phyloP scores from a whole-genome alignment of 177 flowering plant genomes.

The Vitis hybrid region DNA sequence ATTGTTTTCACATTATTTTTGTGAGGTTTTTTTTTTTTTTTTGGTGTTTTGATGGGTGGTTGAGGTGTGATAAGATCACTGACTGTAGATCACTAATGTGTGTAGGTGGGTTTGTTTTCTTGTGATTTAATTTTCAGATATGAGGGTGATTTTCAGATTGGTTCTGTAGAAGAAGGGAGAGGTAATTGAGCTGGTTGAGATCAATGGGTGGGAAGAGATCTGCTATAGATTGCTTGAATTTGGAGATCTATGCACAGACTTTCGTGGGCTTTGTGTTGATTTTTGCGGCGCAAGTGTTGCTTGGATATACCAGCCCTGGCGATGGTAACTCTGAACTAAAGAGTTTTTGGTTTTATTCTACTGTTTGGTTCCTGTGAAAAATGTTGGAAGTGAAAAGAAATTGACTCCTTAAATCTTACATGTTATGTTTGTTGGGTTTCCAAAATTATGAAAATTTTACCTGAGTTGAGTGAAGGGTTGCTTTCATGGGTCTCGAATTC shows the following conservation, averaged over 20 bases:
- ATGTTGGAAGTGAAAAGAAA: background rate
- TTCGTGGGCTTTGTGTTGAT: slow-evolving; percentile 38
- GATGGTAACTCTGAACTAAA: slow-evolving; percentile 49
- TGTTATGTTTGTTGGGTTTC: background rate
- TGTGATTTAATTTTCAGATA: slow-evolving; percentile 13
- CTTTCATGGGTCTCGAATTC: background rate
- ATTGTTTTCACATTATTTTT: background rate
- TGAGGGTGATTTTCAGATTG: slow-evolving; percentile 6
- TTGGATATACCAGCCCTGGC: slow-evolving; percentile 48
- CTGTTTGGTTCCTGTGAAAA: slow-evolving; percentile 15
- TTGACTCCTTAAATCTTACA: background rate
- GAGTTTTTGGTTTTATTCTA: background rate
- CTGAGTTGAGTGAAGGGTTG: too few relatives aligned
- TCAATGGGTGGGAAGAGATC: slow-evolving; percentile 47
- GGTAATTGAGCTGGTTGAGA: slow-evolving; percentile 9
- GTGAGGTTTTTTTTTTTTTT: background rate
- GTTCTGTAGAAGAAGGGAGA: slow-evolving; percentile 14
- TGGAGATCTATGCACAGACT: slow-evolving; percentile 33
- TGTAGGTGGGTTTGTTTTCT: background rate
- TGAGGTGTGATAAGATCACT: background rate
- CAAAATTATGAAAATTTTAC: background rate
- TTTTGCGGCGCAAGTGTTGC: slow-evolving; percentile 27
- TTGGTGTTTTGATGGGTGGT: background rate
- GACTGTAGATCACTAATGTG: background rate
- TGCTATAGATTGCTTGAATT: slow-evolving; percentile 21